Conservation (phyloP, 305 asterid species). For the Nicotiana rustica region DNA sequence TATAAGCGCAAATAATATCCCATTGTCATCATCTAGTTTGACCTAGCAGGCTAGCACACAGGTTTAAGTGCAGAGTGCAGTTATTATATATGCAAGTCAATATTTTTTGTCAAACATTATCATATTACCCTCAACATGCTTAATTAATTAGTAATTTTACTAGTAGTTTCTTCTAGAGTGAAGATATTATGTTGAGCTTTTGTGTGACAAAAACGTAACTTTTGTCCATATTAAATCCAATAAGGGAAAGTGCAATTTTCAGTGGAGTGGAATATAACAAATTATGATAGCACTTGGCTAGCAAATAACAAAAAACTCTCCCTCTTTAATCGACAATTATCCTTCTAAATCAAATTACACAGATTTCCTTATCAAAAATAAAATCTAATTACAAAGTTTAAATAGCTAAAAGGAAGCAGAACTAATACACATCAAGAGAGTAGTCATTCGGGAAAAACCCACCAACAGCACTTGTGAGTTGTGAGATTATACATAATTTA, state of each 20-base stretch:
- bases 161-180: background rate
- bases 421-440: background rate
- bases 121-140: background rate
- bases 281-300: background rate
- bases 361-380: background rate
- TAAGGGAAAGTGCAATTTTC: background rate
- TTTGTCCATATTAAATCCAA: background rate
- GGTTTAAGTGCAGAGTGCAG: background rate
- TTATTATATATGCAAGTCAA: constrained; percentile 7
- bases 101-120: background rate
- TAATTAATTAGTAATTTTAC: background rate
- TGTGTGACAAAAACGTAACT: background rate
- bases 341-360: background rate
- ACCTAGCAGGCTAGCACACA: background rate
- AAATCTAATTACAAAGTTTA: background rate
- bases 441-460: constrained; percentile 7
- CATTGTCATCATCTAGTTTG: constrained; percentile 10
- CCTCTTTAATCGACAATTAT: background rate
- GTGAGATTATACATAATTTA: background rate
- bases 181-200: background rate
- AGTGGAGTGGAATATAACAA: constrained; percentile 6
- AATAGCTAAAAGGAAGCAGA: background rate
- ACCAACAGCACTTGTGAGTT: constrained; percentile 1
- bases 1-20: background rate
- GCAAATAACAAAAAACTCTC: background rate